Evolutionary conservation across 495 filamentous ascomycete genomes (phyloP).

Genomic region (Astrothelium macrocarpum): DNA sequence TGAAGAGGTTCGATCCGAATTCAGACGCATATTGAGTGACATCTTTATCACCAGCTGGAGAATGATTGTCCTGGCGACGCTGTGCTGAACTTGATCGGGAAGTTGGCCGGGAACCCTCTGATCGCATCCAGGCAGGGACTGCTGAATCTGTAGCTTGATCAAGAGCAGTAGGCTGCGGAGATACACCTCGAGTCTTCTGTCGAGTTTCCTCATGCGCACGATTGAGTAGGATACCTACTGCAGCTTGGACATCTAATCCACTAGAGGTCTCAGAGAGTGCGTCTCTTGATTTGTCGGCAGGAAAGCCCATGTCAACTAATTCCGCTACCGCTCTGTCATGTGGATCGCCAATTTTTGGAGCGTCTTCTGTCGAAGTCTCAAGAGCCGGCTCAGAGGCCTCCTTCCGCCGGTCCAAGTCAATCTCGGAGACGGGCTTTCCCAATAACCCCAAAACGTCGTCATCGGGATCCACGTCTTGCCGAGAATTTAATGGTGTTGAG

Average conservation of each 20-base stretch:
- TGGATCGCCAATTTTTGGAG: slow-evolving; percentile 37
- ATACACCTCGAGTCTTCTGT: slow-evolving; percentile 44
- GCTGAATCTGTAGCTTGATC: slow-evolving; percentile 20
- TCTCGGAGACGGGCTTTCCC: slow-evolving; percentile 73
- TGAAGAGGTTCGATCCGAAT: slow-evolving; percentile 73
- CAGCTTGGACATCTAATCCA: slow-evolving; percentile 74
- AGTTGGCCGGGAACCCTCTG: slow-evolving; percentile 16
- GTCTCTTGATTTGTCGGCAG: slow-evolving; percentile 63
- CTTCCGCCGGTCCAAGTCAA: slow-evolving; percentile 4
- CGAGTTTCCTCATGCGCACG: slow-evolving; percentile 70
- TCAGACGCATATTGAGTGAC: slow-evolving; percentile 71
- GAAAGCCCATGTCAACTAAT: slow-evolving; percentile 91
- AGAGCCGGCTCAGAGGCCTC: slow-evolving; percentile 19
- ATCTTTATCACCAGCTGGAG: slow-evolving; percentile 60
- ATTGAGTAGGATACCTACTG: slow-evolving; percentile 81
- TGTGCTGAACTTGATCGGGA: slow-evolving; percentile 28
- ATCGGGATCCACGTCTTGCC: slow-evolving; percentile 37
- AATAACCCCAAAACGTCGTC: slow-evolving; percentile 86
- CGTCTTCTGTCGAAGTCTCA: slow-evolving; percentile 1
- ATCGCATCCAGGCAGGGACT: slow-evolving; percentile 40
- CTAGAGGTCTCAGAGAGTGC: slow-evolving; percentile 71
- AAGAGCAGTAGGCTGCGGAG: neutral
- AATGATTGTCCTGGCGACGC: slow-evolving; percentile 42
- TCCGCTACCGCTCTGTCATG: slow-evolving; percentile 79
- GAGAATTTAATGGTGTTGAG: slow-evolving; percentile 28